Evolutionary conservation across 345 rosid species (phyloP), one percentile per base, ranked within the genome.

Genomic region (Cardamine chenopodiifolia): DNA sequence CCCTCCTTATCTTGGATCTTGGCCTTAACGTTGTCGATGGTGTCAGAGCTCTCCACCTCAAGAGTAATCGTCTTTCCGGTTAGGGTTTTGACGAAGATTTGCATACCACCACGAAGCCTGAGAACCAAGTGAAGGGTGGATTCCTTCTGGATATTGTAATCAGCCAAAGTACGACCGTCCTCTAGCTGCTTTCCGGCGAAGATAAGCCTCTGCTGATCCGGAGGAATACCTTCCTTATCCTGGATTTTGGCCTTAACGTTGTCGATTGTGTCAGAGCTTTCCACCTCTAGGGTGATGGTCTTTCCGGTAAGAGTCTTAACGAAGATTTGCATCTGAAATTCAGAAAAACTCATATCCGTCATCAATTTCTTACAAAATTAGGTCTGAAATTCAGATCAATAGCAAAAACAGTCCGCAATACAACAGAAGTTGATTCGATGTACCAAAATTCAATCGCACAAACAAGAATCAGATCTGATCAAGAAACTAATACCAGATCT

Each of bases 1-100:
- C 86, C 86, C 1, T 83, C 86, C 8, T 83, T 83, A n/a, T 83
- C 86, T 1, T 83, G 86, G 47, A 83, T 83, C 8, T 83, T 83
- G 1, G 86, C 82, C 15, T 83, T 83, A 0, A 83, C 84, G 37
- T 83, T 83, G 65, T 83, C 86, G 0, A 83, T 80, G 17, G 86
- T 83, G 69, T 83, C 86, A 0, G 82, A 77, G 22, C 82, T 78
- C 50, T 83, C 86, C 7, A 83, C 86, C 29, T 83, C 86, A 0
- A 83, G 8, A 1, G 86, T 83, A 3, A 83, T 83, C 0, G 86
- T 83, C 71, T 83, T 83, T 0, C 86, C 86, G 0, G 86, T 83
- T 0, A 83, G 18, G 0, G 86, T 83, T 50, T 83, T 81, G 0
- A 83, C 84, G 3, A 83, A 83, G 48, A 83, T 83, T 5, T 83